Evolutionary conservation across 2,329 filamentous ascomycete genomes (phyloP).

Genomic region (Claviceps quebecensis): DNA sequence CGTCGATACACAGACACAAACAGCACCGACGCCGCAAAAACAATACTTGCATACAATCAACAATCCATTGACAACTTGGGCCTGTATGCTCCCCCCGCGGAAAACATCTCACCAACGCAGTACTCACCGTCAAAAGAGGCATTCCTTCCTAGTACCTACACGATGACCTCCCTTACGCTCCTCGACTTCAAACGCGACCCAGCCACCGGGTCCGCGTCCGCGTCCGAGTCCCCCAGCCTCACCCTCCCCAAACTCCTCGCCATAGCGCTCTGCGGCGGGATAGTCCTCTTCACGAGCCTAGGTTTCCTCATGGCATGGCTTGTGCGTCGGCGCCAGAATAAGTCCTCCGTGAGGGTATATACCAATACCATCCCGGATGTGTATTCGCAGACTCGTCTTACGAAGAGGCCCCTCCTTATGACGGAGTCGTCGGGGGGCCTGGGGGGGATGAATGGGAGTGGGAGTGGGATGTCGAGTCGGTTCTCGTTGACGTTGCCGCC

Average conservation of each 20-base stretch:
- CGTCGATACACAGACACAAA: too few species aligned
- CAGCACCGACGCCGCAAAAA: too few species aligned
- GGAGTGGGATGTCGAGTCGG: constrained; percentile 14
- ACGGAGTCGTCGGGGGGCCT: constrained; percentile 4
- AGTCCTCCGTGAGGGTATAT: constrained; percentile 15
- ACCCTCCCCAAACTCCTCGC: constrained; percentile 27
- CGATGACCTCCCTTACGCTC: too few species aligned
- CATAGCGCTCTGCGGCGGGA: constrained; percentile 33
- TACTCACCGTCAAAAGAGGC: too few species aligned
- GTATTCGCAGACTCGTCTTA: constrained; percentile 16
- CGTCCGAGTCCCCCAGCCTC: constrained; percentile 5
- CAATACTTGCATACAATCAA: too few species aligned
- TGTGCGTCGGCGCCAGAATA: constrained; percentile 13
- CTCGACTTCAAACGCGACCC: too few species aligned
- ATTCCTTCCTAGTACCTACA: too few species aligned
- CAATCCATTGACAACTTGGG: too few species aligned
- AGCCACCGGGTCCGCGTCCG: too few species aligned
- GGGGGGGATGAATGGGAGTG: not conserved
- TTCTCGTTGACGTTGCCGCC: constrained; percentile 17
- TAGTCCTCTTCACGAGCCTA: constrained; percentile 28
- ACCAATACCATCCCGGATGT: constrained; percentile 16
- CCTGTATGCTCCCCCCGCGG: too few species aligned
- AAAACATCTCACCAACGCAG: too few species aligned
- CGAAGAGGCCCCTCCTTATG: constrained; percentile 16
- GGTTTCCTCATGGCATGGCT: constrained; percentile 29